Base-by-base conservation (phyloP, 2,329 filamentous ascomycete genomes). In the Alternaria solani region DNA sequence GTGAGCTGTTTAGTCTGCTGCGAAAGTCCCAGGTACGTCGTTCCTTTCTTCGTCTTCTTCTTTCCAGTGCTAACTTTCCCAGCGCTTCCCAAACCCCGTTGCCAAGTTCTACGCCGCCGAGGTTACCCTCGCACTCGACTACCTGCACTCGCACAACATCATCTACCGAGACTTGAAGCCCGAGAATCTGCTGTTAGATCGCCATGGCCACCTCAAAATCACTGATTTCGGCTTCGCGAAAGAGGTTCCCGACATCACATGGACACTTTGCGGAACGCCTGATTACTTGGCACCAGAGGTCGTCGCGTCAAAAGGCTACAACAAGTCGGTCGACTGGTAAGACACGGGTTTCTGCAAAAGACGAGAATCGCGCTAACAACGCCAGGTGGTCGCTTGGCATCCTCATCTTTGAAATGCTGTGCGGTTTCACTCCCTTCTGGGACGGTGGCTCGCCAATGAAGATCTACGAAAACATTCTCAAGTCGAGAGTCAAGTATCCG, bases 101-200 rank as follows among this genome's bases (percentile, higher is more conserved):
- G 95, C 95, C 75, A 99, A 99, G 80, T 99, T 99, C 82, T 99
- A 99, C 79, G 95, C 95, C 34, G 95, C 95, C 51, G 95, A 99
- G 81, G 95, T 98, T 55, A 97, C 94, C 4, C 85, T 99, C 59
- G 95, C 95, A 8, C 85, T 99, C 51, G 95, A 99, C 71, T 99
- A 98, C 79, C 85, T 99, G 56, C 95, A 99, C 82, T 89, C 89
- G 54, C 91, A 93, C 79, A 91, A 98, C 78, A 97, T 99, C 78
- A 98, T 99, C 75, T 99, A 99, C 82, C 91, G 95, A 75, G 95
- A 99, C 80, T 81, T 99, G 70, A 99, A 99, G 80, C 94, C 94
- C 3, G 94, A 97, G 80, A 97, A 97, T 78, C 81, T 97, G 74
- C 86, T 97, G 23, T 86, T 97, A 52, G 94, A 97, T 80, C 88